Conservation (phyloP, 108 stramenopile species). For the Nitzschia putrida region DNA sequence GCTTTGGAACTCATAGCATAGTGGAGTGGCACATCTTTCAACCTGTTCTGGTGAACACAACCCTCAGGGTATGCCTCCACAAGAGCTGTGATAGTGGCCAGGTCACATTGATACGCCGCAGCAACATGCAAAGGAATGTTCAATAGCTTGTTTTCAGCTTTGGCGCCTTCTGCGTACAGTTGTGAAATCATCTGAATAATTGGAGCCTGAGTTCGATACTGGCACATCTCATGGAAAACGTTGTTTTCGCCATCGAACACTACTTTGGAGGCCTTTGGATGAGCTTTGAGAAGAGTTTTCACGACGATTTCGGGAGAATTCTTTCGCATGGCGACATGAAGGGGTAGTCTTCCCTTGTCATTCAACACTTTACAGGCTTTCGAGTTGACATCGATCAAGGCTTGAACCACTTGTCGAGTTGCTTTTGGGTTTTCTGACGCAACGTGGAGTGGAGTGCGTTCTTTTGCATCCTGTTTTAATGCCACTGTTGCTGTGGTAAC, state of each 20-base stretch:
- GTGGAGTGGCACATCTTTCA: slow-evolving; percentile 53
- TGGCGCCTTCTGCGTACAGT: slow-evolving; percentile 44
- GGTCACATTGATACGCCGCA: slow-evolving; percentile 51
- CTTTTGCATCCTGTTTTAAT: slow-evolving; percentile 41
- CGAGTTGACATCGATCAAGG: slow-evolving; percentile 54
- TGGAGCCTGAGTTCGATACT: slow-evolving; percentile 33
- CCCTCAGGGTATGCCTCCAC: slow-evolving; percentile 53
- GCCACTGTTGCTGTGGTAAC: slow-evolving; percentile 47
- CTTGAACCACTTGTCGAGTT: slow-evolving; percentile 48
- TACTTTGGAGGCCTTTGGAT: slow-evolving; percentile 52
- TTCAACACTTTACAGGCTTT: slow-evolving; percentile 45
- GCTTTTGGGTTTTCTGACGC: slow-evolving; percentile 59
- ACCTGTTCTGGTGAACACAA: slow-evolving; percentile 49
- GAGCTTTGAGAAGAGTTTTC: slow-evolving; percentile 52
- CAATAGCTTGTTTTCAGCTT: slow-evolving; percentile 43
- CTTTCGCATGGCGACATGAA: slow-evolving; percentile 59
- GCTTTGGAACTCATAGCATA: slow-evolving; percentile 45
- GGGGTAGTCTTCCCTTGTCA: slow-evolving; percentile 49
- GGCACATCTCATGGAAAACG: slow-evolving; percentile 66
- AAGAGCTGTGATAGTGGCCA: slow-evolving; percentile 45
- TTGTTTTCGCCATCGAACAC: slow-evolving; percentile 56
- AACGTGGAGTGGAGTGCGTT: slow-evolving; percentile 47
- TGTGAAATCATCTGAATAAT: slow-evolving; percentile 42
- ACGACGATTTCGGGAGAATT: slow-evolving; percentile 49
- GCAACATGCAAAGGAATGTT: slow-evolving; percentile 64